These are phyloP conservation scores for Theileria sp. DNA, from an alignment of 169 alveolate genomes.

Conservation along the genomic window DNA sequence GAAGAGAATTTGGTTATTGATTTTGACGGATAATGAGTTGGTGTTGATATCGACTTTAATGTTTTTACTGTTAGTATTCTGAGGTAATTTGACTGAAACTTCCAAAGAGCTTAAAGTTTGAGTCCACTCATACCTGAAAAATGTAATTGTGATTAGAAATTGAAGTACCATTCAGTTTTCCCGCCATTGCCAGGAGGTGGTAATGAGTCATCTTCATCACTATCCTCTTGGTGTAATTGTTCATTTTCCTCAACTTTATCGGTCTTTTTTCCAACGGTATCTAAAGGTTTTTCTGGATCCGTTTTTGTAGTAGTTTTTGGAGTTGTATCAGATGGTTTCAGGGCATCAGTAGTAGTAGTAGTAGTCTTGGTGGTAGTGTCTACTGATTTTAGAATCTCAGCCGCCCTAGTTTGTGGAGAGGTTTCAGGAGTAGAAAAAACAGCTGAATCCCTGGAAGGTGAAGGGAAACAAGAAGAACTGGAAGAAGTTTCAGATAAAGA, in stretches of 20 bases:
- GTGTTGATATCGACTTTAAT: constrained; percentile 68
- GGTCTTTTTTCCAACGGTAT: not conserved
- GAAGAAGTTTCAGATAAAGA: not conserved
- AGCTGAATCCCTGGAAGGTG: not conserved
- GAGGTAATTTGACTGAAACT: constrained; percentile 60
- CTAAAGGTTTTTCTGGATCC: not conserved
- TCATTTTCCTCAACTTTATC: not conserved
- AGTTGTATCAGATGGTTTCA: too few species aligned
- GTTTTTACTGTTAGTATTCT: constrained; percentile 59
- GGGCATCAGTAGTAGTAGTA: not conserved
- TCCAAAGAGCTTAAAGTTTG: constrained; percentile 84
- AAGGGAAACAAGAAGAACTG: not conserved
- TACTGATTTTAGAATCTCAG: not conserved
- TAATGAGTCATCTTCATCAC: constrained; percentile 35
- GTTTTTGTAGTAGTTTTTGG: not conserved
- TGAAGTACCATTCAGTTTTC: constrained; percentile 54
- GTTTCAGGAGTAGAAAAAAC: not conserved
- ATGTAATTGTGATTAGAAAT: not conserved
- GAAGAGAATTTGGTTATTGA: constrained; percentile 72
- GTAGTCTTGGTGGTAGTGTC: not conserved
- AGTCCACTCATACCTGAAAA: constrained; percentile 87
- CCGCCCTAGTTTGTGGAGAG: not conserved
- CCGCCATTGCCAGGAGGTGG: constrained; percentile 79
- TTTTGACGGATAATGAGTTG: constrained; percentile 69
- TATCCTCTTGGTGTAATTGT: not conserved